Base-by-base conservation (phyloP, 1,139 yeast genomes). In the Yamadazyma mexicana region DNA sequence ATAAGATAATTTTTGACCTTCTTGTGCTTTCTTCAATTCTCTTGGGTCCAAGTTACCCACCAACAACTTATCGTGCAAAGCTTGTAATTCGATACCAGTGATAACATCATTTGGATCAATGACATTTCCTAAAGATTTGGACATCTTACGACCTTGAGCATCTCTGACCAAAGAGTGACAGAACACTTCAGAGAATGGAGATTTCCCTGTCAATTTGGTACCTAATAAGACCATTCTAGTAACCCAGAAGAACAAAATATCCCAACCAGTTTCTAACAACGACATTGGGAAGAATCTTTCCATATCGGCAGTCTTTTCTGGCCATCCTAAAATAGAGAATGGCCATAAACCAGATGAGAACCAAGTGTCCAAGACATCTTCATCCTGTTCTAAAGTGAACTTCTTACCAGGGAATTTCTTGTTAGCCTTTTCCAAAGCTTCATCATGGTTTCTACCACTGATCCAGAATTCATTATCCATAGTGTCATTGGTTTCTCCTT, bases 341-440 rank as follows among this genome's bases (percentile, higher is more conserved):
- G 98, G 98, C 98, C 98, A 92, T 63, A 92, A 74, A 45, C 98
- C 98, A 38, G 98, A 86, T 7, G 97, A 88, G 69, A 92, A 92
- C 98, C 98, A 92, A 22, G 98, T 92, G 66, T 92, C 98, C 56
- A 92, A 79, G 38, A 92, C 98, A 66, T 92, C 98, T 67, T 92
- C 98, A 66, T 92, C 98, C 71, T 92, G 98, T 60, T 83, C 87
- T 55, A 92, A 75, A 34, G 84, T 79, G 64, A 83, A 87, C 48
- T 74, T 80, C 58, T 73, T 71, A 44, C 75, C 78, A 9, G 95
- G 79, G 33, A 86, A 92, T 60, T 79, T 83, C 55, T 71, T 72
- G 33, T 70, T 68, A 34, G 98, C 98, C 71, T 88, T 88, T 42
- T 66, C 78, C 56, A 79, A 75, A 31, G 98, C 98, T 67, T 91